Conservation (phyloP, 1,284 basidiomycete genomes). For the Agaricales sp. region DNA sequence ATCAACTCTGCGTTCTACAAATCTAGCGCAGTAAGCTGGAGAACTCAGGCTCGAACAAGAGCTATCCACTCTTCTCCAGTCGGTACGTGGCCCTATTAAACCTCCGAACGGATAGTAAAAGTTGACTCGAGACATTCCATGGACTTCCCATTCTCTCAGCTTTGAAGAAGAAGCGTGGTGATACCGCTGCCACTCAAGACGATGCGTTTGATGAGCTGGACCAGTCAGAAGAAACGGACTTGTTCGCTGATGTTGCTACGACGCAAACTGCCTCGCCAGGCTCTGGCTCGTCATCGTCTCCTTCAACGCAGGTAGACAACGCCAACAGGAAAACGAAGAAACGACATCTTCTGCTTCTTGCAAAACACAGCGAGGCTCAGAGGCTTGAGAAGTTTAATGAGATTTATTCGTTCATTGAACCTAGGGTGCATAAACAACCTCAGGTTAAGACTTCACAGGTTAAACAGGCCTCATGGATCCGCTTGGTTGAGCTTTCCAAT, state of each 20-base stretch:
- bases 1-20: not conserved
- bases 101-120: not conserved
- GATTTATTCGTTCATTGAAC: not conserved
- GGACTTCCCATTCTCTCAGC: not conserved
- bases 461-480: conserved; percentile 29
- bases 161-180: not conserved
- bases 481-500: conserved; percentile 38
- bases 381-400: not conserved
- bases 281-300: not conserved
- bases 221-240: not conserved
- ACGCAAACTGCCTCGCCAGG: not conserved
- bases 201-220: not conserved
- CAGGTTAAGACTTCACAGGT: conserved; percentile 17
- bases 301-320: not conserved
- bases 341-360: not conserved
- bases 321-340: no score
- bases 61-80: not conserved
- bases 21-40: not conserved
- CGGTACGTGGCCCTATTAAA: not conserved
- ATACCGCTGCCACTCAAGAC: not conserved
- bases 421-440: conserved; percentile 11
- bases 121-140: no score
- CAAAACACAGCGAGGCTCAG: not conserved
- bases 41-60: not conserved
- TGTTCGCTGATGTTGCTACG: not conserved